Percentiles rank a stretch among this genome's conserved stretches.
Evolutionary conservation across 2,329 filamentous ascomycete genomes (phyloP).

Genomic region (Calonectria multiphialidica): DNA sequence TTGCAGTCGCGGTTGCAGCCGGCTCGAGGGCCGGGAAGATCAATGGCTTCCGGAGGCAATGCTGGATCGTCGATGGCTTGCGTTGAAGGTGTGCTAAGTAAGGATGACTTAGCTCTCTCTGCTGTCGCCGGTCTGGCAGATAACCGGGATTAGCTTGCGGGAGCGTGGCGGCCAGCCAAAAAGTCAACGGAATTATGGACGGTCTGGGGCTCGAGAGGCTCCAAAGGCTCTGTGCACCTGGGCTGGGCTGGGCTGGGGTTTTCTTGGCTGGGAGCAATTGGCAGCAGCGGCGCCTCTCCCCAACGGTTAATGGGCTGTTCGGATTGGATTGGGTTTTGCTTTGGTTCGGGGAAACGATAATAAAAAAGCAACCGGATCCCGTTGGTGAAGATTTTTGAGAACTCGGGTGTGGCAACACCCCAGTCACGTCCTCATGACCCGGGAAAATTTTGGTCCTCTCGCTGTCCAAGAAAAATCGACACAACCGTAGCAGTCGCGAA

Average conservation of each 20-base stretch:
- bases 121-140: slow-evolving; percentile 1
- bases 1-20: slow-evolving; percentile 12
- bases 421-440: slow-evolving; percentile 24
- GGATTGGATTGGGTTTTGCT: not conserved
- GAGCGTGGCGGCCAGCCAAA: not conserved
- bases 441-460: slow-evolving; percentile 15
- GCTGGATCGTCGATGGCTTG: slow-evolving; percentile 13
- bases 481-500: slow-evolving; percentile 26
- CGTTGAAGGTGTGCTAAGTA: slow-evolving; percentile 10
- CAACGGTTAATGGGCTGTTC: not conserved
- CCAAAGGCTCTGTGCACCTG: not conserved
- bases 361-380: not conserved
- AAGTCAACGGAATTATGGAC: slow-evolving; percentile 1
- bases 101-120: not conserved
- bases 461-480: slow-evolving; percentile 10
- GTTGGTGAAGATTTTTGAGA: slow-evolving; percentile 16
- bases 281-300: not conserved
- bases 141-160: slow-evolving; percentile 23
- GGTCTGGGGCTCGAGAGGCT: not conserved
- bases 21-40: slow-evolving; percentile 22
- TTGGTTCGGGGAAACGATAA: not conserved
- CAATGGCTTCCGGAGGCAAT: slow-evolving; percentile 13
- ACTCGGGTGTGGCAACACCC: slow-evolving; percentile 10
- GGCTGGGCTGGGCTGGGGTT: not conserved
- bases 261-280: not conserved